These are phyloP conservation scores for Boletus bicolor DNA, from an alignment of 768 basidiomycete genomes.

Conservation along the genomic window DNA sequence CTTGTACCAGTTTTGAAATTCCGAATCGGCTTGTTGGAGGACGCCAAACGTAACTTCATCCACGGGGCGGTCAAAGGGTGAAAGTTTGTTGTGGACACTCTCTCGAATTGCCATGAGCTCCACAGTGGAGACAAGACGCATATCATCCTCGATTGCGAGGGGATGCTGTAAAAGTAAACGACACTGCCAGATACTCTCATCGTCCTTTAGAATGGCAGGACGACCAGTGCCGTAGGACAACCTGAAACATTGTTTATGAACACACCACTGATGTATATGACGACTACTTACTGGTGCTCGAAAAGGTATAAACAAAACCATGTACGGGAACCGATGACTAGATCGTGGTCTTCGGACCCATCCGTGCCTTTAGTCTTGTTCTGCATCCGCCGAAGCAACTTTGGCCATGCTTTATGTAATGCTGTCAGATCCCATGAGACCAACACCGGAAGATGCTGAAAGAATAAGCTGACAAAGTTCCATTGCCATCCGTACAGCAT, in stretches of 20 bases:
- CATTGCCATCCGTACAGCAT: slow-evolving; percentile 97
- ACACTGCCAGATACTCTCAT: slow-evolving; percentile 85
- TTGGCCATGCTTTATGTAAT: slow-evolving; percentile 90
- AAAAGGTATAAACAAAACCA: slow-evolving; percentile 95
- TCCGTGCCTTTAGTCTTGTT: slow-evolving; percentile 48
- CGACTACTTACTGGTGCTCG: slow-evolving; percentile 78
- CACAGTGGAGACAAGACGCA: slow-evolving; percentile 91
- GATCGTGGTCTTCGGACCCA: slow-evolving; percentile 62
- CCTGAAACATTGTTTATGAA: slow-evolving; percentile 39
- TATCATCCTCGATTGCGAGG: slow-evolving; percentile 87
- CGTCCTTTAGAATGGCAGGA: slow-evolving; percentile 88
- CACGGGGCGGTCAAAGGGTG: slow-evolving; percentile 76
- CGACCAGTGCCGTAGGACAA: slow-evolving; percentile 94
- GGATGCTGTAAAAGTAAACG: slow-evolving; percentile 82
- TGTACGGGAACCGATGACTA: slow-evolving; percentile 79
- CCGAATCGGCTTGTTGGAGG: slow-evolving; percentile 68
- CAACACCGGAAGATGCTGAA: background rate
- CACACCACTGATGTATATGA: background rate
- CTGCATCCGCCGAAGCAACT: slow-evolving; percentile 74
- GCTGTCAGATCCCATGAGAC: slow-evolving; percentile 41
- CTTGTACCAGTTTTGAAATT: slow-evolving; percentile 80
- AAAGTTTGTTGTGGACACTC: slow-evolving; percentile 75
- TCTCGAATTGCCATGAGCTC: slow-evolving; percentile 90
- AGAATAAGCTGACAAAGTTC: slow-evolving; percentile 66
- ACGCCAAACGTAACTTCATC: slow-evolving; percentile 68